Conservation (phyloP, 495 filamentous ascomycete species). For the Hypoxylon perforatum region DNA sequence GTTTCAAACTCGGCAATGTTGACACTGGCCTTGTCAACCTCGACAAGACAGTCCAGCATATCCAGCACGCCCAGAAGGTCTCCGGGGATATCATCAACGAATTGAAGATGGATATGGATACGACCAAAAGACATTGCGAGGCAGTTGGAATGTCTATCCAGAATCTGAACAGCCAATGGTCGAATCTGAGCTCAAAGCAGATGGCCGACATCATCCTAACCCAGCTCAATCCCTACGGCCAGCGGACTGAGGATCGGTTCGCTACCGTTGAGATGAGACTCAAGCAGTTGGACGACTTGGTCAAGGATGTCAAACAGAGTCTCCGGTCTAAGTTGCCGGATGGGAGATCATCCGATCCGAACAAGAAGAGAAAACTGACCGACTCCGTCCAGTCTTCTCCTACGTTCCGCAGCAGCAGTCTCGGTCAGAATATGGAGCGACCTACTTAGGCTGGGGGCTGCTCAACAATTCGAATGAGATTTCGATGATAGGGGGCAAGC, state of each 20-base stretch:
- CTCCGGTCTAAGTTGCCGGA: not conserved
- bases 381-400: conserved; percentile 4
- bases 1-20: conserved; percentile 18
- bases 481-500: not conserved
- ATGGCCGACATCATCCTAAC: conserved; percentile 38
- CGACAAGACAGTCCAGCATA: not conserved
- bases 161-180: conserved; percentile 33
- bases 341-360: conserved; percentile 3
- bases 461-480: not conserved
- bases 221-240: conserved; percentile 18
- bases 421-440: not conserved
- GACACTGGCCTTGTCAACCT: conserved; percentile 4
- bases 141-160: conserved; percentile 24
- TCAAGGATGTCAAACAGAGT: not conserved
- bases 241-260: conserved; percentile 25
- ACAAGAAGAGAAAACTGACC: conserved; percentile 29
- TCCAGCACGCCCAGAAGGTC: conserved; percentile 14
- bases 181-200: conserved; percentile 38
- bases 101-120: conserved; percentile 16
- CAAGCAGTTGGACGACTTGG: conserved; percentile 9
- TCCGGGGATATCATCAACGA: not conserved
- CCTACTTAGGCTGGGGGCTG: not conserved
- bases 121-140: conserved; percentile 19
- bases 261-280: conserved; percentile 14
- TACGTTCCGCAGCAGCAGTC: conserved; percentile 5